Base-by-base conservation (phyloP, 2,329 filamentous ascomycete genomes). In the Exserohilum turcica region DNA sequence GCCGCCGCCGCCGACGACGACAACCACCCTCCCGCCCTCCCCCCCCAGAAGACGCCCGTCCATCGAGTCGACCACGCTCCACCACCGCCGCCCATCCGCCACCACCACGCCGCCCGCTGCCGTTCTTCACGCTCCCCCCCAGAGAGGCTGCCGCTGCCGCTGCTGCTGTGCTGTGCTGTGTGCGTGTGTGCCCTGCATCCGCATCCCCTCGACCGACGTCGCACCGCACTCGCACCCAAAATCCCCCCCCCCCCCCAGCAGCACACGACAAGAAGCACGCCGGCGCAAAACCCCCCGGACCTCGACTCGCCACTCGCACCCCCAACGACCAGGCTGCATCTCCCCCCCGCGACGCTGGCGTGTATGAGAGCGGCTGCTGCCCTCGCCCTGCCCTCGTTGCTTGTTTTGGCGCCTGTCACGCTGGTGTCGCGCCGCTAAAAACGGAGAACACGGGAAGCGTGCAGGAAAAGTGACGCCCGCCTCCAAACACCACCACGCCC, bases 241-340 rank as follows among this genome's bases (percentile, higher is more conserved):
- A n/a, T n/a, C n/a, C n/a, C n/a, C n/a, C n/a, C n/a, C n/a, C n/a
- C n/a, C n/a, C n/a, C 61, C 67, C 54, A 65, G 62, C 68, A 68
- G 70, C 71, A 72, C 71, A 71, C 71, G 70, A 71, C 69, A 52
- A 53, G 59, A 24, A 24, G 21, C 24, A 39, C 52, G 31, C 48
- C 55, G 54, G 61, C 65, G 52, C 52, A 29, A 32, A 19, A 32
- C 37, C 19, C 48, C 18, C 43, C 55, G 48, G 38, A n/a, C 45
- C 37, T 21, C 3, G 16, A 27, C 31, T 27, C 24, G 29, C 16
- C 36, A n/a, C 32, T 29, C 48, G 48, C n/a, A n/a, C 46, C 43
- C 49, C 52, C 28, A 12, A 15, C 6, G 48, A 62, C 16, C 38
- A 13, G 50, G 56, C 49, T 52, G 52, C 47, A 37, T 52, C n/a